These are phyloP conservation scores for Rusavskia elegans DNA, from an alignment of 495 filamentous ascomycete genomes.

Conservation along the genomic window DNA sequence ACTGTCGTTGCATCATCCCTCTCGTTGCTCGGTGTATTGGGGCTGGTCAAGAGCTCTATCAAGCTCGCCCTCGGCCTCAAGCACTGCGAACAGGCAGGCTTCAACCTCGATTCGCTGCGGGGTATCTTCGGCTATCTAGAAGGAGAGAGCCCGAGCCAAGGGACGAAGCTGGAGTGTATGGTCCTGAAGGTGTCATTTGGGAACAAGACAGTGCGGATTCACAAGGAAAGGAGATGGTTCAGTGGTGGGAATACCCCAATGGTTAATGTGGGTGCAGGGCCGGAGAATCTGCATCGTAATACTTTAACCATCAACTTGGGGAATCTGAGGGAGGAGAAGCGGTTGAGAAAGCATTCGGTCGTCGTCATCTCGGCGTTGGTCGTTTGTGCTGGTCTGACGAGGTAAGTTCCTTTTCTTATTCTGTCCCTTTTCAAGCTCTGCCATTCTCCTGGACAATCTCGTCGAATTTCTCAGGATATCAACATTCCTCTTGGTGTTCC, in stretches of 20 bases:
- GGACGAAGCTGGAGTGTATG: too few relatives aligned
- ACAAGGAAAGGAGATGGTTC: not conserved
- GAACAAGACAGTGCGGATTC: not conserved
- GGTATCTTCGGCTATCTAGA: not conserved
- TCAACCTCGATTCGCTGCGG: not conserved
- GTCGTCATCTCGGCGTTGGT: not conserved
- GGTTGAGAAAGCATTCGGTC: not conserved
- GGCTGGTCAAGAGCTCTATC: not conserved
- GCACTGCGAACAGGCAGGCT: not conserved
- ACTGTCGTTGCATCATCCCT: constrained; percentile 8
- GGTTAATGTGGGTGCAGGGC: not conserved
- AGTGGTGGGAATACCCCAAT: not conserved
- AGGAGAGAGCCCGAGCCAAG: too few relatives aligned
- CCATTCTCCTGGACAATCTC: too few relatives aligned
- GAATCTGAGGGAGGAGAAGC: not conserved
- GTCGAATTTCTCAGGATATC: too few relatives aligned
- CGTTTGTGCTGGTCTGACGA: not conserved
- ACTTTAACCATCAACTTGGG: not conserved
- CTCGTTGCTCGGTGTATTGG: constrained; percentile 5
- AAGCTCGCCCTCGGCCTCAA: not conserved
- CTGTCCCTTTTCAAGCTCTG: too few relatives aligned
- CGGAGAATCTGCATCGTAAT: not conserved
- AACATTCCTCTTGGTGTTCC: too few relatives aligned
- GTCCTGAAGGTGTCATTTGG: too few relatives aligned
- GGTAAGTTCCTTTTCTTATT: too few relatives aligned